Conservation (phyloP, 2,329 filamentous ascomycete genomes). For the Hawksworthiomyces lignivorus region DNA sequence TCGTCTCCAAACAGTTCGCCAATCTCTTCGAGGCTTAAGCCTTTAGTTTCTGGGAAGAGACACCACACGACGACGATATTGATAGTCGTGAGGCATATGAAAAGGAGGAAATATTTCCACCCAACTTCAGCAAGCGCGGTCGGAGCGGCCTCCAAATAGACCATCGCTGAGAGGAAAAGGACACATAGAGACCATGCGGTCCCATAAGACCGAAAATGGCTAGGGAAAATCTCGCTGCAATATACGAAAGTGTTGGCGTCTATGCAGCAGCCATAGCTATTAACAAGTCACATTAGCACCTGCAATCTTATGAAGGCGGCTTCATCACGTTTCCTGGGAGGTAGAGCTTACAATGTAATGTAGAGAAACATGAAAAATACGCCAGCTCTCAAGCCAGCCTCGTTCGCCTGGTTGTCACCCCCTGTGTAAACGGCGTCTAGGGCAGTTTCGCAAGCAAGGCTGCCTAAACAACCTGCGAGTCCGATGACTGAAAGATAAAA, state of each 20-base stretch:
- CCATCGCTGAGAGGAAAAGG: not conserved
- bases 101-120: conserved; percentile 5
- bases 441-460: not conserved
- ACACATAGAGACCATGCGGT: conserved; percentile 3
- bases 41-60: conserved; percentile 8
- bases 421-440: not conserved
- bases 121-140: conserved; percentile 1
- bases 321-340: too few species aligned
- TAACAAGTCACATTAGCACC: too few species aligned
- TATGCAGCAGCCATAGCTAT: conserved; percentile 1
- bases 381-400: conserved; percentile 2
- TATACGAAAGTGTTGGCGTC: conserved; percentile 7
- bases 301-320: too few species aligned
- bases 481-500: conserved; percentile 1
- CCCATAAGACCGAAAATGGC: conserved; percentile 4
- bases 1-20: conserved; percentile 7
- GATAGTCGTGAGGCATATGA: conserved; percentile 2
- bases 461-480: not conserved
- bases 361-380: conserved; percentile 7
- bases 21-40: conserved; percentile 3
- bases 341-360: conserved; percentile 1
- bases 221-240: conserved; percentile 9
- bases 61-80: not conserved
- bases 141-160: conserved; percentile 1
- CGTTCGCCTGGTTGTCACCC: conserved; percentile 2